Evolutionary conservation across 768 basidiomycete species (phyloP), one percentile per base, ranked within the genome.

Genomic region (Clitopilus hobsonii): DNA sequence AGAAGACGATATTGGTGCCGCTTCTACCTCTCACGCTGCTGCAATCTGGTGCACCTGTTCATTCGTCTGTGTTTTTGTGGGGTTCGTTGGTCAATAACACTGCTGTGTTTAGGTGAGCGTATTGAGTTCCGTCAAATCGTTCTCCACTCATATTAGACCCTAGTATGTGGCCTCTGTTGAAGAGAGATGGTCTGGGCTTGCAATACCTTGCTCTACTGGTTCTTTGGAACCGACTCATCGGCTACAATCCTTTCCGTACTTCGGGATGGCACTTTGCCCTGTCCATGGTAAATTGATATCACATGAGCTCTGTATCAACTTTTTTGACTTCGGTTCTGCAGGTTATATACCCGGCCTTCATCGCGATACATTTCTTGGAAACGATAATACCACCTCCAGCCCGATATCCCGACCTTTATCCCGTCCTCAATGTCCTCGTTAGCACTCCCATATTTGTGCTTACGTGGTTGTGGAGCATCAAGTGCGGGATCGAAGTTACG

Each of bases 151-250:
- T 38, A 10, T 47, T 45, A 51, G 27, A 55, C 49, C 25, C 49
- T 64, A 95, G 95, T 65, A 94, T 97, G 91, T 98, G 90, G 88
- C 94, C 95, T 0, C 69, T 97, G 20, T 70, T 97, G 24, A 83
- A 85, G 63, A 79, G 81, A 56, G 95, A 97, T 58, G 90, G 89
- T 0, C 77, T 89, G 7, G 84, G 77, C 0, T 59, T 89, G 14
- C 91, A 89, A 67, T 95, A 94, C 61, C 53, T 88, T 32, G 84
- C 82, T 0, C 69, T 84, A 10, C 74, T 84, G 14, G 23, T 87
- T 0, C 61, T 94, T 2, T 98, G 94, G 94, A 97, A 96, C 66
- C 79, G 82, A 54, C 58, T 89, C 1, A 77, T 95, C 52, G 94
- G 95, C 1, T 82, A 90, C 60, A 85, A 86, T 61, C 91, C 89